Evolutionary conservation across 179 eudicot species (phyloP).

Genomic region (Spinacia oleracea): DNA sequence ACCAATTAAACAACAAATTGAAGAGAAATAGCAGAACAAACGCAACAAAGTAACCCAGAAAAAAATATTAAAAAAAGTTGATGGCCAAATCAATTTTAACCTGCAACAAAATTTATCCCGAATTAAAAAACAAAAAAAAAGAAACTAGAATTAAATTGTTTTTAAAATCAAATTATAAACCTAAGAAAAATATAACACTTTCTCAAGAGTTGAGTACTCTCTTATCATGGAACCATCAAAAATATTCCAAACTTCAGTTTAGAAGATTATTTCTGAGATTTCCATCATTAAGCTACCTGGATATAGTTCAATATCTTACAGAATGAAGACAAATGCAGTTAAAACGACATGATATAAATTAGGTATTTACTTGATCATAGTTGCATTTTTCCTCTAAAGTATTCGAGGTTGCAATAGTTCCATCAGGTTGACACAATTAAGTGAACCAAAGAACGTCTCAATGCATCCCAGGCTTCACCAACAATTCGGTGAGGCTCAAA

Average conservation of each 20-base stretch:
- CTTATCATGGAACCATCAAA: neutral
- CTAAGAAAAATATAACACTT: too few species aligned
- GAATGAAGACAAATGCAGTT: neutral
- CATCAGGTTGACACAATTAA: constrained; percentile 86
- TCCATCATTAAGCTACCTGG: neutral
- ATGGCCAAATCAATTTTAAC: too few species aligned
- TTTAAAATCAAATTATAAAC: too few species aligned
- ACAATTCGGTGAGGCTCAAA: constrained; percentile 62
- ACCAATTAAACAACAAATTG: too few species aligned
- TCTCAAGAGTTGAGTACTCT: neutral
- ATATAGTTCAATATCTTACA: neutral
- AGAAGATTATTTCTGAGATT: neutral
- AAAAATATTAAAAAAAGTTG: too few species aligned
- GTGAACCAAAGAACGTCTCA: constrained; percentile 64
- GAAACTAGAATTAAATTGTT: too few species aligned
- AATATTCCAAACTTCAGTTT: neutral
- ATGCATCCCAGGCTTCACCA: constrained; percentile 77
- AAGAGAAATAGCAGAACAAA: too few species aligned
- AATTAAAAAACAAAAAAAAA: too few species aligned
- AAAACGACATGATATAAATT: neutral
- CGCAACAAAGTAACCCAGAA: too few species aligned
- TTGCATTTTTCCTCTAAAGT: constrained; percentile 68
- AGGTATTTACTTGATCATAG: constrained; percentile 77
- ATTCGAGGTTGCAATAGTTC: constrained; percentile 90
- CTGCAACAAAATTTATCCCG: too few species aligned